Percentiles rank a stretch among this genome's conserved stretches.
These are phyloP conservation scores for Hymenoscyphus infarciens DNA, from an alignment of 2,329 filamentous ascomycete species.

Conservation along the genomic window DNA sequence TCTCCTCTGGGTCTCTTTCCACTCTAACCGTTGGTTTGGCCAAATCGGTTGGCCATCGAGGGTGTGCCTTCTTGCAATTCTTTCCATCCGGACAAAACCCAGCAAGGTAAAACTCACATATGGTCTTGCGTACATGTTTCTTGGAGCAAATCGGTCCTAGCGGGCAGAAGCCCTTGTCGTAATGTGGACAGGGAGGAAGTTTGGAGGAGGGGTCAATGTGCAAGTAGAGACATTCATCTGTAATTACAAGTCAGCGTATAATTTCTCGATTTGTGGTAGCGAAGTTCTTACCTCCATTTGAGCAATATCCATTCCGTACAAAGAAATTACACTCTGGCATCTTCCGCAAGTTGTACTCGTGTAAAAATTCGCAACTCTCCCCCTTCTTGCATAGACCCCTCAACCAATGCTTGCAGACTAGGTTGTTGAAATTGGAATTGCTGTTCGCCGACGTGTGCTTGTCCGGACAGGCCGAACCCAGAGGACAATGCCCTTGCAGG, in stretches of 20 bases:
- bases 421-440: slow-evolving; percentile 62
- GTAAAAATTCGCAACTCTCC: slow-evolving; percentile 92
- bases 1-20: slow-evolving; percentile 51
- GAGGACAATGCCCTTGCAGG: slow-evolving; percentile 79
- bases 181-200: slow-evolving; percentile 80
- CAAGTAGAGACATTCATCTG: slow-evolving; percentile 88
- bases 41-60: slow-evolving; percentile 69
- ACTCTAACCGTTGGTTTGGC: slow-evolving; percentile 72
- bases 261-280: neutral
- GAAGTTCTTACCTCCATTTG: slow-evolving; percentile 59
- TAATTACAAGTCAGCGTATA: slow-evolving; percentile 10
- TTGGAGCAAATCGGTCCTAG: slow-evolving; percentile 84
- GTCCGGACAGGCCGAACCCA: slow-evolving; percentile 80
- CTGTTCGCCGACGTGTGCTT: slow-evolving; percentile 56
- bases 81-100: slow-evolving; percentile 90
- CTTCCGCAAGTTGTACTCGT: slow-evolving; percentile 96
- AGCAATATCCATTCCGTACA: slow-evolving; percentile 88
- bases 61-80: slow-evolving; percentile 75
- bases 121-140: slow-evolving; percentile 76
- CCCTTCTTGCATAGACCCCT: slow-evolving; percentile 97
- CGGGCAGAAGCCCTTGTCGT: slow-evolving; percentile 91
- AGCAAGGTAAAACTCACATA: slow-evolving; percentile 84
- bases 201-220: slow-evolving; percentile 82
- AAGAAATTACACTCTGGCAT: slow-evolving; percentile 99
- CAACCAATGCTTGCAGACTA: slow-evolving; percentile 99